Conservation (phyloP, 257 asterid genomes). For the Nicotiana obtusifolia region DNA sequence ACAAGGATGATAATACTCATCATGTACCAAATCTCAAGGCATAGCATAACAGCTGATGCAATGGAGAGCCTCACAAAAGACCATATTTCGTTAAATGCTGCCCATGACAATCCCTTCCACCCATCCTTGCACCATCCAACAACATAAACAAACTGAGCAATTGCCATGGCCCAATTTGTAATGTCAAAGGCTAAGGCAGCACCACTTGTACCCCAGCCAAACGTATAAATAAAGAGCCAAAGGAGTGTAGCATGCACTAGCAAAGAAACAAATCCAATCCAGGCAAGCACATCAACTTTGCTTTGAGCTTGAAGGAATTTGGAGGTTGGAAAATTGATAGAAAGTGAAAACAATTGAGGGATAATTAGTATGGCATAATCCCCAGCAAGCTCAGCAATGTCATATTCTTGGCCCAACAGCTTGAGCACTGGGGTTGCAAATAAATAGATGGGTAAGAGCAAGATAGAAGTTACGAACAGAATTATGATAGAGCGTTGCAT, state of each 20-base stretch:
- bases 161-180: slow-evolving; percentile 44
- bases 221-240: slow-evolving; percentile 51
- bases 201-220: slow-evolving; percentile 58
- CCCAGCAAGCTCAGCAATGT: slow-evolving; percentile 65
- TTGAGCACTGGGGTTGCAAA: slow-evolving; percentile 68
- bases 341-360: slow-evolving; percentile 64
- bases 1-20: slow-evolving; percentile 69
- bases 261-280: slow-evolving; percentile 42
- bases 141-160: slow-evolving; percentile 54
- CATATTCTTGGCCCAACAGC: slow-evolving; percentile 54
- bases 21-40: slow-evolving; percentile 86
- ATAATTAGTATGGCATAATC: slow-evolving; percentile 40
- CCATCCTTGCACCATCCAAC: slow-evolving; percentile 85
- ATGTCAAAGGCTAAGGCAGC: slow-evolving; percentile 59
- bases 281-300: slow-evolving; percentile 57
- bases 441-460: slow-evolving; percentile 60
- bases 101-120: slow-evolving; percentile 70
- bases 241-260: slow-evolving; percentile 37
- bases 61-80: slow-evolving; percentile 73
- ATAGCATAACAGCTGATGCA: slow-evolving; percentile 83
- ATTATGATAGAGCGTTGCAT: slow-evolving; percentile 80
- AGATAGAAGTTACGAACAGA: slow-evolving; percentile 36
- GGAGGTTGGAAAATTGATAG: slow-evolving; percentile 55
- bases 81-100: slow-evolving; percentile 65
- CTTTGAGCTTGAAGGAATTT: slow-evolving; percentile 90